phyloP scores from a whole-genome alignment of 306 rosid species.

The Dryas octopetala region DNA sequence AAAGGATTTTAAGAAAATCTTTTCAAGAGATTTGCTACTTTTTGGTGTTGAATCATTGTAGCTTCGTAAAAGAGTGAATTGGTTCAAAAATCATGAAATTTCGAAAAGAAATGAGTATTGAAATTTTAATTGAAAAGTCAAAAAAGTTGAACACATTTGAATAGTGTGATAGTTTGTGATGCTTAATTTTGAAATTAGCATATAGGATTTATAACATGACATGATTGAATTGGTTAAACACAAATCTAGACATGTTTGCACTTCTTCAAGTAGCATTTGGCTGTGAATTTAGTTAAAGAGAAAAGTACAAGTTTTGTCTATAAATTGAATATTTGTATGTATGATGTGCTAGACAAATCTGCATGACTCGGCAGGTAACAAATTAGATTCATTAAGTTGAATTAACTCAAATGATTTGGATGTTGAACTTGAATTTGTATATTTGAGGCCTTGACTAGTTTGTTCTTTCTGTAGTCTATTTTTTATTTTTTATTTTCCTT shows the following conservation, averaged over 20 bases:
- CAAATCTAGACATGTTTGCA: background rate
- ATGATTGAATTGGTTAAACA: background rate
- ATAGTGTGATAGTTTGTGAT: background rate
- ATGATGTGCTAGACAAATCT: background rate
- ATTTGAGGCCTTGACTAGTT: no score
- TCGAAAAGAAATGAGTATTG: background rate
- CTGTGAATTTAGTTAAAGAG: background rate
- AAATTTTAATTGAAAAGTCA: background rate
- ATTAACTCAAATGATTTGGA: no score
- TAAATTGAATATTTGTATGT: no score
- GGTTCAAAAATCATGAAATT: background rate
- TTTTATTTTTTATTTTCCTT: no score
- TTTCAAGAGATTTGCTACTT: background rate
- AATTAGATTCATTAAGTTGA: background rate
- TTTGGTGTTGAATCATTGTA: background rate
- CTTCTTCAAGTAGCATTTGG: background rate
- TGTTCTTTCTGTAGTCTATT: no score
- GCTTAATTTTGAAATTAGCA: background rate
- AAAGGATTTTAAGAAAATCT: background rate
- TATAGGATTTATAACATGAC: background rate
- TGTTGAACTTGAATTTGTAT: no score
- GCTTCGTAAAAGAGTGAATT: background rate
- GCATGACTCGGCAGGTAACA: background rate
- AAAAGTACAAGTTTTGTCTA: no score
- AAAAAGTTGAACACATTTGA: slow-evolving; percentile 11